A percentile compares a stretch with the other conserved stretches of the same genome.
phyloP scores from a whole-genome alignment of 2,329 filamentous ascomycete genomes.

The Xylariaceae sp. region DNA sequence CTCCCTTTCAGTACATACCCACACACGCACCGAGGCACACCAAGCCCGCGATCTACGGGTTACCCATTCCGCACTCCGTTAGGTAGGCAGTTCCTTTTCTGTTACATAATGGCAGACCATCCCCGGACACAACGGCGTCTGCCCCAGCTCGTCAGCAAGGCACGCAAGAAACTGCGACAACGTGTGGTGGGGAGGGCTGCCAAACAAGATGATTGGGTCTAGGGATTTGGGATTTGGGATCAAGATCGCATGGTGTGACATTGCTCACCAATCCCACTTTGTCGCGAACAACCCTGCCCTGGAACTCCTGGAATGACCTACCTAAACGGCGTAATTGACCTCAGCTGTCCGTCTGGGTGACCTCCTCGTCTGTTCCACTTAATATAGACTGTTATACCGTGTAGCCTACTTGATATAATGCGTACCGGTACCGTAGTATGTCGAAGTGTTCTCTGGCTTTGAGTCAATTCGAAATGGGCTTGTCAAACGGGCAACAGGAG shows the following conservation, averaged over 20 bases:
- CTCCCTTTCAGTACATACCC: background rate
- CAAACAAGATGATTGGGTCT: conserved; percentile 4
- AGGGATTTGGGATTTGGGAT: background rate
- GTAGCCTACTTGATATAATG: background rate
- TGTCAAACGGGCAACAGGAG: too few relatives aligned
- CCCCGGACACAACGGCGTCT: background rate
- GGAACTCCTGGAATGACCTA: background rate
- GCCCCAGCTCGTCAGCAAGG: conserved; percentile 8
- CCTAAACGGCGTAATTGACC: conserved; percentile 8
- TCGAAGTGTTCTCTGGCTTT: background rate
- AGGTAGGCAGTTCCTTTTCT: too few relatives aligned
- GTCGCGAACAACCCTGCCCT: conserved; percentile 5
- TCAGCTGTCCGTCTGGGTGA: conserved; percentile 7
- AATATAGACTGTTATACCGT: background rate
- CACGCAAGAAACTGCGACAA: conserved; percentile 14
- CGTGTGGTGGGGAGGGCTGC: conserved; percentile 4
- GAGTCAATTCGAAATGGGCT: background rate
- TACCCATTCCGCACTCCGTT: too few relatives aligned
- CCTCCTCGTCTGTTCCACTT: background rate
- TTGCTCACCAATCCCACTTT: conserved; percentile 3
- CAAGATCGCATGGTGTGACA: conserved; percentile 6
- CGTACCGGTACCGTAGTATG: background rate
- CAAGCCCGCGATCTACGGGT: too few relatives aligned
- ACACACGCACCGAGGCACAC: background rate
- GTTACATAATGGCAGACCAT: too few relatives aligned